Conservation (phyloP, 495 filamentous ascomycete genomes). For the Lophiotrema nucula region DNA sequence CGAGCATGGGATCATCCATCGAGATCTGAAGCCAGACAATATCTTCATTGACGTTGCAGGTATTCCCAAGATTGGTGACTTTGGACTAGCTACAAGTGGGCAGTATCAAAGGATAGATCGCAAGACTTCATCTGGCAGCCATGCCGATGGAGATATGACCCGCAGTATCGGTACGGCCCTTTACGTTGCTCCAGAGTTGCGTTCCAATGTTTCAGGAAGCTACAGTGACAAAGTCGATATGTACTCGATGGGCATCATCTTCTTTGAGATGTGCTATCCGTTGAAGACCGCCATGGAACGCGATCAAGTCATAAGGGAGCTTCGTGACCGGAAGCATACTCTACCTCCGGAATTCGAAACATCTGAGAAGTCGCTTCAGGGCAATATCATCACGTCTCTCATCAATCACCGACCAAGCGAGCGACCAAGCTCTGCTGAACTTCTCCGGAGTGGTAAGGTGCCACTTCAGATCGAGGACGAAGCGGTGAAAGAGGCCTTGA, state of each 20-base stretch:
- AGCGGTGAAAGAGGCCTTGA: conserved; percentile 76
- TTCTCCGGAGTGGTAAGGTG: conserved; percentile 82
- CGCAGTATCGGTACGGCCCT: conserved; percentile 91
- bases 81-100: conserved; percentile 87
- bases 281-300: conserved; percentile 86
- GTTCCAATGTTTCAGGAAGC: conserved; percentile 63
- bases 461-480: conserved; percentile 91
- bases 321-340: conserved; percentile 65
- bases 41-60: conserved; percentile 89
- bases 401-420: conserved; percentile 77
- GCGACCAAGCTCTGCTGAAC: conserved; percentile 79
- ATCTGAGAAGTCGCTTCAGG: conserved; percentile 70
- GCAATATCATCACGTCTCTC: conserved; percentile 73
- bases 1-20: conserved; percentile 86
- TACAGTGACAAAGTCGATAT: conserved; percentile 98
- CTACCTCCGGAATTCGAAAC: conserved; percentile 74
- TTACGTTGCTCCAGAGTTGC: conserved; percentile 91
- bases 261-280: conserved; percentile 94
- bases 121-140: conserved; percentile 40
- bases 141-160: conserved; percentile 60
- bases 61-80: conserved; percentile 93
- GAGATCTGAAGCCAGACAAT: conserved; percentile 97
- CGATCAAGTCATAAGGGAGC: conserved; percentile 65
- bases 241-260: conserved; percentile 96
- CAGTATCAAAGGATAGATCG: conserved; percentile 61